Evolutionary conservation across 257 asterid genomes (phyloP).

Genomic region (Cynanchum wilfordii): DNA sequence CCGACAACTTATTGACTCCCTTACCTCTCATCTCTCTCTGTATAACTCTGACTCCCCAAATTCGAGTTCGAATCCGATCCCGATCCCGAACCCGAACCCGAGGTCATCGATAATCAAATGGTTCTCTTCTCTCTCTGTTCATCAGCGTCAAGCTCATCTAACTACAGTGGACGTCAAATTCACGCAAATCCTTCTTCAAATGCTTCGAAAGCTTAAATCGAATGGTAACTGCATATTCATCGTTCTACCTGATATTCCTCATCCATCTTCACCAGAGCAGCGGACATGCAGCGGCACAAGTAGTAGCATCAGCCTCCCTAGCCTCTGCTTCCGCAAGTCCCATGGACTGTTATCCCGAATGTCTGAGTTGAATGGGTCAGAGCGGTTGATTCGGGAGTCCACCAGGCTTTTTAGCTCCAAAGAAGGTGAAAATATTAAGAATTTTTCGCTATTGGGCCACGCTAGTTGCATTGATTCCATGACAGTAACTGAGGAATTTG

Average conservation of each 20-base stretch:
- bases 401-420: conserved; percentile 63
- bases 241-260: conserved; percentile 74
- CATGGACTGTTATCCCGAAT: conserved; percentile 57
- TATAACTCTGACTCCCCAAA: conserved; percentile 45
- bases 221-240: conserved; percentile 62
- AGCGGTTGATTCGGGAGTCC: conserved; percentile 44
- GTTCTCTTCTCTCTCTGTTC: conserved; percentile 70
- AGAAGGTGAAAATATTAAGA: conserved; percentile 48
- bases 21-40: conserved; percentile 83
- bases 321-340: conserved; percentile 68
- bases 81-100: conserved; percentile 28
- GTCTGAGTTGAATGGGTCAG: conserved; percentile 38
- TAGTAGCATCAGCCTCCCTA: conserved; percentile 46
- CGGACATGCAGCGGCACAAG: conserved; percentile 15
- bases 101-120: conserved; percentile 72
- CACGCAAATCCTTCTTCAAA: conserved; percentile 52
- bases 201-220: conserved; percentile 49
- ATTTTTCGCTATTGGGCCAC: conserved; percentile 15
- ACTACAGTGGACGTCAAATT: conserved; percentile 50
- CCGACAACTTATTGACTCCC: conserved; percentile 63
- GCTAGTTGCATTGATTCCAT: conserved; percentile 42
- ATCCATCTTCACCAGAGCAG: not conserved
- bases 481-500: conserved; percentile 59
- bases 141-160: conserved; percentile 83
- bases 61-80: conserved; percentile 21